Evolutionary conservation across 495 filamentous ascomycete species (phyloP).

Genomic region (Daldinia grandis): DNA sequence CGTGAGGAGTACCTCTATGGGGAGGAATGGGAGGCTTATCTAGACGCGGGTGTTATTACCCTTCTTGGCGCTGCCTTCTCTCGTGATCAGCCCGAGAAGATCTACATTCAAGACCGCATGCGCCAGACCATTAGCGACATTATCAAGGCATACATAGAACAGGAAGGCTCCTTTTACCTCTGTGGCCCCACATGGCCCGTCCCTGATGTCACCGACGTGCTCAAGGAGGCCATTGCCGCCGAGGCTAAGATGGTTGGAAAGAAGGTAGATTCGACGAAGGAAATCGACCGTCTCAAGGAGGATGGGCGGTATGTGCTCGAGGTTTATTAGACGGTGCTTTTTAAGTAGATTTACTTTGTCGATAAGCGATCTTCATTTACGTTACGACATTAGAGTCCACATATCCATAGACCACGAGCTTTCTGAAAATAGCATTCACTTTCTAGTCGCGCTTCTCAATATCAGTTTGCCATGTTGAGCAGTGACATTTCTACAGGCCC

Average conservation of each 20-base stretch:
- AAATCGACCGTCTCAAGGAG: constrained; percentile 97
- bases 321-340: constrained; percentile 72
- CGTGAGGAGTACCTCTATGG: constrained; percentile 99
- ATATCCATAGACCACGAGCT: constrained; percentile 21
- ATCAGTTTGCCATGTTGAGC: neutral
- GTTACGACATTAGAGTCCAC: neutral
- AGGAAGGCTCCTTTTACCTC: constrained; percentile 93
- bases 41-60: constrained; percentile 93
- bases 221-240: constrained; percentile 89
- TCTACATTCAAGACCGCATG: constrained; percentile 99
- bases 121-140: constrained; percentile 86
- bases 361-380: neutral
- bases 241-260: constrained; percentile 73
- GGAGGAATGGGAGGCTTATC: constrained; percentile 99
- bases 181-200: constrained; percentile 99
- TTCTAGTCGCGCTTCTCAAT: neutral
- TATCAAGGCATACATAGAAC: constrained; percentile 84
- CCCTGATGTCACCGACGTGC: constrained; percentile 93
- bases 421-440: neutral
- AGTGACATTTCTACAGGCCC: neutral
- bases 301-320: constrained; percentile 92
- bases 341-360: constrained; percentile 14
- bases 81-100: constrained; percentile 96
- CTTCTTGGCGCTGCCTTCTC: constrained; percentile 94
- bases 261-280: constrained; percentile 88